Percentiles rank a stretch among this genome's conserved stretches.
Conservation (phyloP, 306 rosid species). For the Vigna nakashimae region DNA sequence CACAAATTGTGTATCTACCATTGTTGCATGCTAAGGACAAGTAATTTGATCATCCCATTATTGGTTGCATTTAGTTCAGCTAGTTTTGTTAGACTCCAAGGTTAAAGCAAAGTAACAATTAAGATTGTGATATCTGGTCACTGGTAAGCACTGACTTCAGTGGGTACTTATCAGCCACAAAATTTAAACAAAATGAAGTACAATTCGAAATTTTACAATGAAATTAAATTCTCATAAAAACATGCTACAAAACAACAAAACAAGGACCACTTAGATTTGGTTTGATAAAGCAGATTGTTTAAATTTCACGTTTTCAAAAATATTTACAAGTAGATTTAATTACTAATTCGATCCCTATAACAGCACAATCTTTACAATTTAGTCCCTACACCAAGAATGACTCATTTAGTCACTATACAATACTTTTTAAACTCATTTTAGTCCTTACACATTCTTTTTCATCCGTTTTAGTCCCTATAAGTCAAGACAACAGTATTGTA, state of each 20-base stretch:
- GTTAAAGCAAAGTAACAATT: conserved; percentile 16
- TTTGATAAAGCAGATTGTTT: background rate
- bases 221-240: background rate
- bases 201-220: no score
- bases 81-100: conserved; percentile 4
- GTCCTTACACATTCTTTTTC: no score
- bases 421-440: no score
- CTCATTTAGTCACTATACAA: no score
- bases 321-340: background rate
- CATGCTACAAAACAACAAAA: background rate
- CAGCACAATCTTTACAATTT: no score
- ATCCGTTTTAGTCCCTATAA: no score
- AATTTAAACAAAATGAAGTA: background rate
- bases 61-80: background rate
- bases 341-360: no score
- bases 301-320: background rate
- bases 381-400: no score
- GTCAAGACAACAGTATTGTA: no score
- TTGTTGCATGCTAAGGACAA: background rate
- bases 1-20: conserved; percentile 11
- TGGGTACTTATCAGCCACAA: background rate
- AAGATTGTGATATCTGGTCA: background rate
- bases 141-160: background rate
- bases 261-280: background rate
- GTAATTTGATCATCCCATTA: background rate